Percentiles rank a stretch among this genome's conserved stretches.
Evolutionary conservation across 306 rosid species (phyloP).

Genomic region (Vachellia pachyceras): DNA sequence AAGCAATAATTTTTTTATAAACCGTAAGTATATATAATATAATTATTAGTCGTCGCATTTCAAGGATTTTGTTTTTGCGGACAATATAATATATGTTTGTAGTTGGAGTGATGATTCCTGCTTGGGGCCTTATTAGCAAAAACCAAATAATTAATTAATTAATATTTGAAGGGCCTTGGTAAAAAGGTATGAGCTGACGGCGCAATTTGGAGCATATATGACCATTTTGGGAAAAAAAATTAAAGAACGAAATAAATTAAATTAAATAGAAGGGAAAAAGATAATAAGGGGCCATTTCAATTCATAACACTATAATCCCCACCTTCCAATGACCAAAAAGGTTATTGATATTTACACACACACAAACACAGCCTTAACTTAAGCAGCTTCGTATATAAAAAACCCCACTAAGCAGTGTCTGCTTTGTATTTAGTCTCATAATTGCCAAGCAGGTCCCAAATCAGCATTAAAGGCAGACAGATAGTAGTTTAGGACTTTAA

Average conservation of each 20-base stretch:
- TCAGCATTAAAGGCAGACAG: background rate
- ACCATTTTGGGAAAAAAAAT: background rate
- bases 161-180: conserved; percentile 20
- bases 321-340: conserved; percentile 24
- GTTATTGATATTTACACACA: no score
- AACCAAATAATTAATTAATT: background rate
- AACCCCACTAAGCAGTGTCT: conserved; percentile 50
- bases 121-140: conserved; percentile 38
- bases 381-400: conserved; percentile 37
- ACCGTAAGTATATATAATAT: no score
- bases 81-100: background rate
- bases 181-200: conserved; percentile 57
- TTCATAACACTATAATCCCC: conserved; percentile 15
- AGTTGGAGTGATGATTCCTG: conserved; percentile 8
- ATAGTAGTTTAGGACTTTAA: background rate
- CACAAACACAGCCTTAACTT: background rate
- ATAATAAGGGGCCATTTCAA: background rate
- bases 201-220: conserved; percentile 49
- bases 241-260: background rate
- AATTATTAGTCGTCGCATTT: background rate
- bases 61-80: background rate
- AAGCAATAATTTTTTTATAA: no score
- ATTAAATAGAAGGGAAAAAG: no score
- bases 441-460: conserved; percentile 31
- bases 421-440: conserved; percentile 20